Conservation (phyloP, 202 grass and related monocot species). For the Panicum virgatum region DNA sequence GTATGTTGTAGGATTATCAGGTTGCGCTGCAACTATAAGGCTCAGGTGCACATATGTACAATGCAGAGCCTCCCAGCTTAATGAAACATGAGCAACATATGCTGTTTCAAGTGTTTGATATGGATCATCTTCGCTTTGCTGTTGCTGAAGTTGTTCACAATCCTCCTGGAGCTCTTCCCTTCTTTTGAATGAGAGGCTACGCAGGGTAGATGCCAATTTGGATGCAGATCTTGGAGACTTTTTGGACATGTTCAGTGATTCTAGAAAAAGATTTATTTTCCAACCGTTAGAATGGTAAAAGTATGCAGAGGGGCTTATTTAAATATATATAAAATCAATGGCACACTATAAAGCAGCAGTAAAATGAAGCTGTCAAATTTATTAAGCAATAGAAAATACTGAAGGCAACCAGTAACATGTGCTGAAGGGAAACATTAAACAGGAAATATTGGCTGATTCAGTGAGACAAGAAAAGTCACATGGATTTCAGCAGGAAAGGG, state of each 20-base stretch:
- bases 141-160: slow-evolving; percentile 52
- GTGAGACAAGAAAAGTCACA: background rate
- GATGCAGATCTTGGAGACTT: slow-evolving; percentile 70
- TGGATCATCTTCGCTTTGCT: slow-evolving; percentile 51
- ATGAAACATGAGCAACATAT: slow-evolving; percentile 81
- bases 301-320: background rate
- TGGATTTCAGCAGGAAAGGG: background rate
- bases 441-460: background rate
- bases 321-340: slow-evolving; percentile 16
- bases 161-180: slow-evolving; percentile 59
- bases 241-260: slow-evolving; percentile 45
- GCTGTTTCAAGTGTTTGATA: slow-evolving; percentile 76
- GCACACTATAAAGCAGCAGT: slow-evolving; percentile 21
- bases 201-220: slow-evolving; percentile 72
- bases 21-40: slow-evolving; percentile 65
- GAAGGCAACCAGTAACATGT: background rate
- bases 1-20: slow-evolving; percentile 60
- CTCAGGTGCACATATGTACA: slow-evolving; percentile 78
- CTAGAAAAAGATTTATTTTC: slow-evolving; percentile 40
- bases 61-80: slow-evolving; percentile 95
- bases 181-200: slow-evolving; percentile 85
- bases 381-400: slow-evolving; percentile 12
- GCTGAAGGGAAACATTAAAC: slow-evolving; percentile 4
- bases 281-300: slow-evolving; percentile 26
- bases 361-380: background rate